Evolutionary conservation across 2,329 filamentous ascomycete species (phyloP), one percentile per base, ranked within the genome.

Genomic region (Aureobasidium sp.): DNA sequence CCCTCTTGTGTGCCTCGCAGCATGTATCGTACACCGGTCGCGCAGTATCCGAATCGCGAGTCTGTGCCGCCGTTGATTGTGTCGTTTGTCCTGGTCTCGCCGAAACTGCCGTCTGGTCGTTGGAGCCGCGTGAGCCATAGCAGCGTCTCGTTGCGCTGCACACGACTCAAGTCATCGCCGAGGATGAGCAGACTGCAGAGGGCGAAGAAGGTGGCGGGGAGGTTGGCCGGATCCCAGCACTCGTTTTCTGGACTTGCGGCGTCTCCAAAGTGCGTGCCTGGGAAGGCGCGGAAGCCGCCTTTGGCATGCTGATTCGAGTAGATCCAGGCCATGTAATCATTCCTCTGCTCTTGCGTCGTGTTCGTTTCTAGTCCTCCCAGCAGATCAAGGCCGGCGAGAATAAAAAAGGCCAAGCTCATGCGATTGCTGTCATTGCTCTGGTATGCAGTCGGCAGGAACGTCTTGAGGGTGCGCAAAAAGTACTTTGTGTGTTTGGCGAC

Each of bases 141-240:
- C 59, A 97, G 68, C 56, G 86, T 85, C 56, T 80, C 79, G 35
- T 63, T 72, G 54, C 88, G 78, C 57, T 84, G 77, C 6, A 98
- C 84, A 1, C 82, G 78, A 3, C 73, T 59, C 49, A 77, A 62
- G 62, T 82, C 78, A 64, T 85, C 81, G 3, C 77, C 75, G n/a
- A 87, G 68, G 5, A 83, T 74, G 1, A 85, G 78, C 22, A 98
- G 72, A 7, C 85, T 77, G 21, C 88, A 75, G 38, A 98, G 75
- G 0, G 91, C 90, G 70, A 97, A 96, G 66, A 86, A 91, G 0
- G 90, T 96, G 1, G 89, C 88, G 0, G 90, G 86, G 14, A 97
- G 71, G 68, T 91, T 95, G 0, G 90, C 80, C n/a, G 83, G 80
- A 69, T 88, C 84, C 81, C 83, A 85, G 38, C 66, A 68, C 51